Evolutionary conservation across 179 eudicot species (phyloP), one percentile per base, ranked within the genome.

Genomic region (Spergularia azorica): DNA sequence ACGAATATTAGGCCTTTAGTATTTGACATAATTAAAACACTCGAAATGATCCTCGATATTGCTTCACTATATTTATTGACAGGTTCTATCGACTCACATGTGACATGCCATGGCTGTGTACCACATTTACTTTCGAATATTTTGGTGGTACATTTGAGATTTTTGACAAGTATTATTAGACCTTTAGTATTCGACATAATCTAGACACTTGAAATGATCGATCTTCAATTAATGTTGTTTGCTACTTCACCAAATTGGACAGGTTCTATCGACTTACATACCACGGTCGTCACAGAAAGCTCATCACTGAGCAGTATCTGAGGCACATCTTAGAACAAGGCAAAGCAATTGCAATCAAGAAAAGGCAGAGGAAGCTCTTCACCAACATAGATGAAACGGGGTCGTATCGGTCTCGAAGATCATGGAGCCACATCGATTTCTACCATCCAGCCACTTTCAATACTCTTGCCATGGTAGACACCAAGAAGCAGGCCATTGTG

Each of bases 401-500:
- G 50, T 46, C 50, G 50, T 46, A 46, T 46, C 50, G 50, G 0
- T 46, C 50, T 46, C 0, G 51, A 68, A 50, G 72, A 68, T 26
- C 71, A 78, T 83, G 86, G 88, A 79, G 67, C 7, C 67, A 81
- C 76, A 73, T 86, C 2, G 71, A 79, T 6, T 83, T 86, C 52
- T 73, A 75, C 54, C 89, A 86, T 51, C 89, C 89, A 3, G 89
- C 83, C 8, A 18, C 71, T 10, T 83, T 83, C 71, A 32, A 71
- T 4, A 80, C 82, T 17, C 13, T 83, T 12, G 86, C 73, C 6
- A 67, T 83, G 84, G 63, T 58, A 1, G 72, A 68, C 9, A 20
- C 36, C n/a, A 77, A 70, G 79, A 83, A 83, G 64, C 50, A 80
- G 16, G 41, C 52, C 3, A 80, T 80, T 5, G 61, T 77, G 0